Percentiles rank a stretch among this genome's conserved stretches.
Conservation (phyloP, 805 yeast species). For the Cephaloascus fragrans region DNA sequence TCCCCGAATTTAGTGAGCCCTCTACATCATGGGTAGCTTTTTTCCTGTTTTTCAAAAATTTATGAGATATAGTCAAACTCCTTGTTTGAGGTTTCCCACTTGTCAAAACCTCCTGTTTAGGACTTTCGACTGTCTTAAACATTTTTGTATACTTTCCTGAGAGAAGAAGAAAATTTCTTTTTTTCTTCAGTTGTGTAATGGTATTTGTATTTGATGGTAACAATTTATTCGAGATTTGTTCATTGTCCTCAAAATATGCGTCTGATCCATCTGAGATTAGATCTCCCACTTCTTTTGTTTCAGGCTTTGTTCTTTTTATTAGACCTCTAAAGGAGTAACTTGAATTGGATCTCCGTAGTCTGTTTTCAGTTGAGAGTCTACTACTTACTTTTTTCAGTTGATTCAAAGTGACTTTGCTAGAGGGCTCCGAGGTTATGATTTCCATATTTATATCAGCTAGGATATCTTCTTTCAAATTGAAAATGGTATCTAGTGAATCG, state of each 20-base stretch:
- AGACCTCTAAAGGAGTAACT: neutral
- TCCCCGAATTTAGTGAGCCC: slow-evolving; percentile 12
- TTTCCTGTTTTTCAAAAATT: neutral
- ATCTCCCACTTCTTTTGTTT: too few species aligned
- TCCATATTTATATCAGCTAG: neutral
- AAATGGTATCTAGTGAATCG: neutral
- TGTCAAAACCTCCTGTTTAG: neutral
- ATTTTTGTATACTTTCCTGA: slow-evolving; percentile 6
- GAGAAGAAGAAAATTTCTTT: slow-evolving; percentile 6
- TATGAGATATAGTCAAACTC: neutral
- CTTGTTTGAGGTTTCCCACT: neutral
- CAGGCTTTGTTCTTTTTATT: neutral
- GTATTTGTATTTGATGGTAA: too few species aligned
- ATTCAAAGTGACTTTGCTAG: neutral
- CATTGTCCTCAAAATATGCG: neutral
- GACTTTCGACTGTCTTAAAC: slow-evolving; percentile 1
- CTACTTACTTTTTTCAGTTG: neutral
- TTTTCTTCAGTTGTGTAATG: slow-evolving; percentile 9
- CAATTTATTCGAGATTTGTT: too few species aligned
- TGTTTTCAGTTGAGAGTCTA: neutral
- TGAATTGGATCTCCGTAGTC: too few species aligned
- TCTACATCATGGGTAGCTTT: neutral
- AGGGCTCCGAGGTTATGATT: neutral
- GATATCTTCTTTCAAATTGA: neutral
- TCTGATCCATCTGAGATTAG: too few species aligned